Evolutionary conservation across 352 stramenopile species (phyloP).

Genomic region (Pythium aquatile): DNA sequence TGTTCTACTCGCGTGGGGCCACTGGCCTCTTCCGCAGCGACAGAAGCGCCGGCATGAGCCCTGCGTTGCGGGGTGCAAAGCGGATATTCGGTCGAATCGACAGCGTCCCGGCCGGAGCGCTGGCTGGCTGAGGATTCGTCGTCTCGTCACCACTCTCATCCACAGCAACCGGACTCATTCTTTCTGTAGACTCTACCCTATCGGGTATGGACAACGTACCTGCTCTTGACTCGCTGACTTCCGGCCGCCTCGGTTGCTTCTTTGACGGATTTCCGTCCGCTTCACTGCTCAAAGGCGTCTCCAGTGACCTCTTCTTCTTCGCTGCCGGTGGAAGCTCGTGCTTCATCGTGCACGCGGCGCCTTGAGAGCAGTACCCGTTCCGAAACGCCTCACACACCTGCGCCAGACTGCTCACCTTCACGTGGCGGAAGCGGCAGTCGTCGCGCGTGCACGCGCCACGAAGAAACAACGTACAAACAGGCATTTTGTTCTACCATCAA

Average conservation of each 20-base stretch:
- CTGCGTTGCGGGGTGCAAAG: constrained; percentile 57
- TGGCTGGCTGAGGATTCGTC: background rate
- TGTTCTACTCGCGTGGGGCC: background rate
- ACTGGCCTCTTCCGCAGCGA: constrained; percentile 12
- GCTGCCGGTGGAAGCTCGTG: constrained; percentile 44
- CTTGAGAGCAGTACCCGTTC: constrained; percentile 64
- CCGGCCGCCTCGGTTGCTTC: constrained; percentile 13
- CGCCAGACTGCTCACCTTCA: constrained; percentile 73
- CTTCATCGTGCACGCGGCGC: constrained; percentile 48
- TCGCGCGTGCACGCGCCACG: constrained; percentile 70
- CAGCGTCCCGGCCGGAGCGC: background rate
- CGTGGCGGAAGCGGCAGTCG: constrained; percentile 73
- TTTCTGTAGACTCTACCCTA: background rate
- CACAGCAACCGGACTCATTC: background rate
- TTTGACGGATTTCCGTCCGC: background rate
- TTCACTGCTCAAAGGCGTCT: background rate
- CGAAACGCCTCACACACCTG: constrained; percentile 64
- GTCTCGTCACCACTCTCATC: background rate
- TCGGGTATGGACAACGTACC: constrained; percentile 14
- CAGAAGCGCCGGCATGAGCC: constrained; percentile 44
- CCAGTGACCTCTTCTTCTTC: constrained; percentile 15
- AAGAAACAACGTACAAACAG: constrained; percentile 78
- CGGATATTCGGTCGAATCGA: constrained; percentile 32
- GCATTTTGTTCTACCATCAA: constrained; percentile 71
- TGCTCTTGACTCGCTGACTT: background rate